Conservation (phyloP, 139 green algal species). For the Eudorina sp. region DNA sequence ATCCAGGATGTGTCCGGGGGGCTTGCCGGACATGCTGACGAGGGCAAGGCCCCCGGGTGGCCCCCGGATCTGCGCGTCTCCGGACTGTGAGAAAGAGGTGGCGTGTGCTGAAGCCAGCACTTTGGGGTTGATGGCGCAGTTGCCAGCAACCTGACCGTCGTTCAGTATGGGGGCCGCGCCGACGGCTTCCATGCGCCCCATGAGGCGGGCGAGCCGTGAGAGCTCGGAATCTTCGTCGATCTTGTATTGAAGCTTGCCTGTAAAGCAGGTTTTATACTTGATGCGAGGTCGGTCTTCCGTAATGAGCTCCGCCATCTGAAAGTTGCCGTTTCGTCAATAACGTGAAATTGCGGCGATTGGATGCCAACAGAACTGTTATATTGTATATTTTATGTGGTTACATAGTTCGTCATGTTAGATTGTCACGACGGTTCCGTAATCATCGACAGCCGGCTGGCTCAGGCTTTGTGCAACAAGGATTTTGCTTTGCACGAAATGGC, state of each 20-base stretch:
- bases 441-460: too few species aligned
- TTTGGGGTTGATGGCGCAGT: conserved; percentile 24
- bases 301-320: conserved; percentile 22
- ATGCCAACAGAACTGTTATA: too few species aligned
- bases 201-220: neutral
- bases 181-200: conserved; percentile 2
- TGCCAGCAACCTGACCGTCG: conserved; percentile 29
- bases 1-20: neutral
- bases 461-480: too few species aligned
- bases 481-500: too few species aligned
- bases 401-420: too few species aligned
- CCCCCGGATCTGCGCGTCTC: neutral
- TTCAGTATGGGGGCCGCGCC: conserved; percentile 26
- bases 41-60: neutral
- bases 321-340: neutral
- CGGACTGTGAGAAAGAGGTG: neutral
- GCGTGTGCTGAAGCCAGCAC: neutral
- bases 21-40: conserved; percentile 31
- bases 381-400: too few species aligned
- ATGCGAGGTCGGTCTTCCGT: conserved; percentile 34
- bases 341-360: too few species aligned
- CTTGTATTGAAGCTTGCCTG: neutral
- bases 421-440: too few species aligned
- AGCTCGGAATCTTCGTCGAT: neutral
- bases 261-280: neutral